Percentiles rank a stretch among this genome's conserved stretches.
Evolutionary conservation across 2,329 filamentous ascomycete genomes (phyloP).

Genomic region (Colletotrichum trifolii): DNA sequence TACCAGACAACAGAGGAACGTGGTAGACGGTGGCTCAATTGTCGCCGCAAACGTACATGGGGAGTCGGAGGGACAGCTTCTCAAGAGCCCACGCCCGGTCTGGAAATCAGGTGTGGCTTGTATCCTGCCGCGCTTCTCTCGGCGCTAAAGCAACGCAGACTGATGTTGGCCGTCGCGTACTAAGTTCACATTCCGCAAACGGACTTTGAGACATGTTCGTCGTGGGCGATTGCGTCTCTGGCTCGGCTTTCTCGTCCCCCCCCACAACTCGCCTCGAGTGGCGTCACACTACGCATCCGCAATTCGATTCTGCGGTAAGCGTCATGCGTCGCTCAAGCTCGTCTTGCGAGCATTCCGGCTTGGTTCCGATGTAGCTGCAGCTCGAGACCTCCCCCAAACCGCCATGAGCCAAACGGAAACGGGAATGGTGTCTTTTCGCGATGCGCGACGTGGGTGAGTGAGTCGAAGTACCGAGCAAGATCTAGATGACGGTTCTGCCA

Average conservation of each 20-base stretch:
- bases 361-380: slow-evolving; percentile 2
- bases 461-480: slow-evolving; percentile 14
- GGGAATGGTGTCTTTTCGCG: slow-evolving; percentile 27
- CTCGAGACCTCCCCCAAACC: slow-evolving; percentile 2
- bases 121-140: slow-evolving; percentile 17
- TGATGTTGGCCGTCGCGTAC: slow-evolving; percentile 26
- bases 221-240: slow-evolving; percentile 1
- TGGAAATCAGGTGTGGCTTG: slow-evolving; percentile 35
- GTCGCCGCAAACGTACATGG: slow-evolving; percentile 24
- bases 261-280: slow-evolving; percentile 11
- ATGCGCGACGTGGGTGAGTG: slow-evolving; percentile 26
- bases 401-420: slow-evolving; percentile 24
- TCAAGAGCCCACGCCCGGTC: slow-evolving; percentile 9
- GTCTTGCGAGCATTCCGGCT: slow-evolving; percentile 12
- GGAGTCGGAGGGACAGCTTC: slow-evolving; percentile 4
- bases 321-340: background rate
- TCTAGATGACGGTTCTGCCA: slow-evolving; percentile 21
- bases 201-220: slow-evolving; percentile 18
- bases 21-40: slow-evolving; percentile 21
- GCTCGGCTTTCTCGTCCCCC: background rate
- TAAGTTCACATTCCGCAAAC: slow-evolving; percentile 32
- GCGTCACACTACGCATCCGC: slow-evolving; percentile 26
- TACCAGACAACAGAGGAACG: slow-evolving; percentile 8
- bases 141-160: slow-evolving; percentile 19
- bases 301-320: slow-evolving; percentile 5